Percentiles rank a stretch among this genome's conserved stretches.
Evolutionary conservation across 305 asterid genomes (phyloP).

Genomic region (Fraxinus floribunda): DNA sequence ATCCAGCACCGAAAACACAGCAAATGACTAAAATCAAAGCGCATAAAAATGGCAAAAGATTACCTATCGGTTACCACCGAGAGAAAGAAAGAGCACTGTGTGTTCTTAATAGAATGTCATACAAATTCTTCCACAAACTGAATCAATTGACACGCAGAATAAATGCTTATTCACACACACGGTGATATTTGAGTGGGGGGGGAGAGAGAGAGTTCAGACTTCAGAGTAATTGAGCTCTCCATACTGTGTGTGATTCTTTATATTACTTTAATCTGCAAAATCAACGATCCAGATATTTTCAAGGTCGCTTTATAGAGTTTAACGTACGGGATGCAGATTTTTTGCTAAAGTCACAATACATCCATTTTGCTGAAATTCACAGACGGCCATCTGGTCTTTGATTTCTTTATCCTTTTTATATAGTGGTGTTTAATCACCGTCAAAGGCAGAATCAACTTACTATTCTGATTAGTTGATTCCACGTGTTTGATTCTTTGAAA

Average conservation of each 20-base stretch:
- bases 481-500: background rate
- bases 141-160: conserved; percentile 14
- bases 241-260: background rate
- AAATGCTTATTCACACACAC: background rate
- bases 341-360: background rate
- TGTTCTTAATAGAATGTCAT: conserved; percentile 15
- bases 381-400: background rate
- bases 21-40: background rate
- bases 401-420: background rate
- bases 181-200: background rate
- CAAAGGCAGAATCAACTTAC: background rate
- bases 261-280: background rate
- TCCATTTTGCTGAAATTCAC: background rate
- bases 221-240: background rate
- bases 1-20: background rate
- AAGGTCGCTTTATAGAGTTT: background rate
- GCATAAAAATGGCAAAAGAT: background rate
- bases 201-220: background rate
- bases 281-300: background rate
- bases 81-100: background rate
- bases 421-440: background rate
- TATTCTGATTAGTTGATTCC: background rate
- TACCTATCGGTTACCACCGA: background rate
- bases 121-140: conserved; percentile 9
- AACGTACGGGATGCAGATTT: background rate